Evolutionary conservation across 768 basidiomycete genomes (phyloP), one percentile per base, ranked within the genome.

Genomic region (Lentinula guzmanii): DNA sequence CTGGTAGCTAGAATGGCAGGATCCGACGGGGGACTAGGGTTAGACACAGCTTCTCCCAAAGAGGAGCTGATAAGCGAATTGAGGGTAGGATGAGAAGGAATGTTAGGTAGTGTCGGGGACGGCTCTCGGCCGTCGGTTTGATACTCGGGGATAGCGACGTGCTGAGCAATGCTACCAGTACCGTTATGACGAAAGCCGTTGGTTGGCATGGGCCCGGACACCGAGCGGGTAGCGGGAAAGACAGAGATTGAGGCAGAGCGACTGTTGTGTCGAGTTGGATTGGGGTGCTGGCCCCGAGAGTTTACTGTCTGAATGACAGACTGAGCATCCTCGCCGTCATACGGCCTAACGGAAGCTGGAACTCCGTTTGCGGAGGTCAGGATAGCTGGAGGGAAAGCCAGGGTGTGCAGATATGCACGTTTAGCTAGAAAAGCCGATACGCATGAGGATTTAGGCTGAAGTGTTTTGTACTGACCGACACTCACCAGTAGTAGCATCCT

Each of bases 321-420:
- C 69, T 95, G 91, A 6, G 95, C 95, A 73, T 99, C 96, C 46
- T 93, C 83, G 1, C 93, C 94, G 72, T 95, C 95, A 76, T 98
- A 99, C 1, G 97, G 95, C 67, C 83, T 83, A 74, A 99, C 91
- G 60, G 78, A 77, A 18, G 87, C 86, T 18, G 79, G 69, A 52
- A 74, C 71, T 39, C 82, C 83, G 63, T 79, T 76, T 48, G 79
- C 72, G 4, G 86, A 82, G 35, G 83, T 82, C 63, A 94, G 79
- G 64, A 86, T 81, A 63, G 87, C 70, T 50, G 90, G 93, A 62
- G 89, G 94, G 70, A 84, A 86, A 31, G 91, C 93, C 69, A 98
- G 80, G 45, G 93, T 87, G 61, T 88, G 84, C 42, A 99, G 89
- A 79, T 98, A 99, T 61, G 95, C 95, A 66, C 91, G 89, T 77